phyloP scores from a whole-genome alignment of 202 grass and related monocot species.

The Setaria viridis region DNA sequence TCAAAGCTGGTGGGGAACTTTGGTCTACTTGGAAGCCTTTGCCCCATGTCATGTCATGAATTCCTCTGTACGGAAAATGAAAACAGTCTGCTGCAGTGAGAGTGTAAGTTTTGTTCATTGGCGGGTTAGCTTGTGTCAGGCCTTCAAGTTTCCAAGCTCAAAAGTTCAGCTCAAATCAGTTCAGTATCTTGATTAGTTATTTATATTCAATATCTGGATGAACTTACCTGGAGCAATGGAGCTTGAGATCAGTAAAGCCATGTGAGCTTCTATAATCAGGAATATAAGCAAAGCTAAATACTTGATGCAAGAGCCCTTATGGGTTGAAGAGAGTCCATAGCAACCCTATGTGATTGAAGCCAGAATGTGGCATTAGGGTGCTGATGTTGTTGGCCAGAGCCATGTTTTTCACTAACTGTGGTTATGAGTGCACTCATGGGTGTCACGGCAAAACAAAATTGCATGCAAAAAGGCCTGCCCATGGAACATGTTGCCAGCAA shows the following conservation, averaged over 20 bases:
- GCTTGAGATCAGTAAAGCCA: not conserved
- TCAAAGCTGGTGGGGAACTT: not conserved
- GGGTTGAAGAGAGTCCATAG: not conserved
- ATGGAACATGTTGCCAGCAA: not conserved
- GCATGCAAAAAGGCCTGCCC: not conserved
- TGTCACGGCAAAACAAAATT: conserved; percentile 9
- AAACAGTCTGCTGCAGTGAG: not conserved
- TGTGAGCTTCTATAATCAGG: conserved; percentile 21
- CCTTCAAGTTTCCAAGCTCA: conserved; percentile 21
- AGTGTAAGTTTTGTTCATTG: conserved; percentile 32
- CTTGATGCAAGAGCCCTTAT: not conserved
- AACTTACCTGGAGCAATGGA: not conserved
- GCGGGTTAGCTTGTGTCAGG: conserved; percentile 18
- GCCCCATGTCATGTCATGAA: not conserved
- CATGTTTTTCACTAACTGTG: not conserved
- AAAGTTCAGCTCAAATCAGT: conserved; percentile 18
- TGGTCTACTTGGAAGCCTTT: conserved; percentile 6
- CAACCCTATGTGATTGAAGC: conserved; percentile 2
- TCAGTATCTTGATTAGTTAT: not conserved
- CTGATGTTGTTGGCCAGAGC: not conserved
- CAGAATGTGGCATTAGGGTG: not conserved
- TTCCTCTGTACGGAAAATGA: conserved; percentile 16
- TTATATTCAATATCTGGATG: conserved; percentile 1
- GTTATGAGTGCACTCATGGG: not conserved
- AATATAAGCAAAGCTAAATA: not conserved